Percentiles rank a stretch among this genome's conserved stretches.
Evolutionary conservation across 1,139 yeast species (phyloP).

Genomic region (Pichia kudriavzevii): DNA sequence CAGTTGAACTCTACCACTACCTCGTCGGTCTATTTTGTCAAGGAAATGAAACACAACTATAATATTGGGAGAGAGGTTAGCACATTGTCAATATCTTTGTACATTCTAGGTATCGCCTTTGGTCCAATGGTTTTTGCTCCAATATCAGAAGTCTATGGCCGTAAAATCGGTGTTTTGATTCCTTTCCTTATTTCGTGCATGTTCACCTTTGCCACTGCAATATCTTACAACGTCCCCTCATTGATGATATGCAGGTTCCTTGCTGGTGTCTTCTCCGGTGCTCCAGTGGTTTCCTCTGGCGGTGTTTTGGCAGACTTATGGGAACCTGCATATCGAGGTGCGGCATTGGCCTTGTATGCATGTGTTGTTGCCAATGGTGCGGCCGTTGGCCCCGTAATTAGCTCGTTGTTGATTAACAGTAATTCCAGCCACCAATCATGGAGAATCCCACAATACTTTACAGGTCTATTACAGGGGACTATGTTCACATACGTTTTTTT

Average conservation of each 20-base stretch:
- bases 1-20: slow-evolving; percentile 37
- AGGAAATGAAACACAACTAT: slow-evolving; percentile 36
- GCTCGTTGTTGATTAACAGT: slow-evolving; percentile 39
- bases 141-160: slow-evolving; percentile 63
- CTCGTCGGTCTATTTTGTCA: slow-evolving; percentile 25
- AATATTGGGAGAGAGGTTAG: slow-evolving; percentile 47
- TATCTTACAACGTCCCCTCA: slow-evolving; percentile 45
- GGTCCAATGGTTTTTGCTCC: slow-evolving; percentile 74
- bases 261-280: slow-evolving; percentile 48
- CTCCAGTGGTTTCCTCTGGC: slow-evolving; percentile 53
- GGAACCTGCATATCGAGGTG: slow-evolving; percentile 29
- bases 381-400: slow-evolving; percentile 56
- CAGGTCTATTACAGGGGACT: slow-evolving; percentile 32
- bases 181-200: slow-evolving; percentile 49
- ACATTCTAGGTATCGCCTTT: slow-evolving; percentile 59
- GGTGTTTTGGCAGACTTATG: slow-evolving; percentile 49
- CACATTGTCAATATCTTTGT: slow-evolving; percentile 62
- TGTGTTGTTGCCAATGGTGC: slow-evolving; percentile 54
- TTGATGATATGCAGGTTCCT: slow-evolving; percentile 46
- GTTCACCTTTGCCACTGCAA: slow-evolving; percentile 54
- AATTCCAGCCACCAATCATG: slow-evolving; percentile 28
- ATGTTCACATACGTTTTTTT: slow-evolving; percentile 30
- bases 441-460: slow-evolving; percentile 43
- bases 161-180: slow-evolving; percentile 45
- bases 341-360: slow-evolving; percentile 39